phyloP scores from a whole-genome alignment of 331 rosid genomes.

The Prunus yedoensis region DNA sequence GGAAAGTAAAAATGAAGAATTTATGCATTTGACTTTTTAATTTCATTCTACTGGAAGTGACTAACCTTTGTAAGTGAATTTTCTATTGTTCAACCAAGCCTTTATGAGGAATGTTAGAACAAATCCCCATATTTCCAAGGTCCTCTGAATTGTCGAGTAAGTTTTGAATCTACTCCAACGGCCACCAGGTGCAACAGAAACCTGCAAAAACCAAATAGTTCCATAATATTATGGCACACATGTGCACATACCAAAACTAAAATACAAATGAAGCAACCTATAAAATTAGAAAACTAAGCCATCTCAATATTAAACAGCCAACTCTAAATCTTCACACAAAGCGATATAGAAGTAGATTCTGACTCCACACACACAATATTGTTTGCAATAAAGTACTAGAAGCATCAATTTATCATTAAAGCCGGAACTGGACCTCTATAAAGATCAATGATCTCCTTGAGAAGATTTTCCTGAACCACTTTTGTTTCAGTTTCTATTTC shows the following conservation, averaged over 20 bases:
- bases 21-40: background rate
- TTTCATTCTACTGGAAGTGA: conserved; percentile 1
- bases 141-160: conserved; percentile 93
- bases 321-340: background rate
- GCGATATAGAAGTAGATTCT: background rate
- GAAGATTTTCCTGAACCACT: background rate
- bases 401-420: background rate
- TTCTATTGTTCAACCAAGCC: conserved; percentile 79
- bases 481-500: background rate
- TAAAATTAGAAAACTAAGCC: background rate
- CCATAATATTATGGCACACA: background rate
- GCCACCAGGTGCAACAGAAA: conserved; percentile 93
- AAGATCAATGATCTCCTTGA: background rate
- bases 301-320: background rate
- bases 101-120: conserved; percentile 69
- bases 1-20: background rate
- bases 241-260: background rate
- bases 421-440: background rate
- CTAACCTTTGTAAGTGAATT: conserved; percentile 79
- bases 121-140: conserved; percentile 98
- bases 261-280: background rate
- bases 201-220: conserved; percentile 49
- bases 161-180: conserved; percentile 97
- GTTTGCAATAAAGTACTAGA: background rate
- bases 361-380: background rate